Base-by-base conservation (phyloP, 495 filamentous ascomycete species). In the Xylona heveae region DNA sequence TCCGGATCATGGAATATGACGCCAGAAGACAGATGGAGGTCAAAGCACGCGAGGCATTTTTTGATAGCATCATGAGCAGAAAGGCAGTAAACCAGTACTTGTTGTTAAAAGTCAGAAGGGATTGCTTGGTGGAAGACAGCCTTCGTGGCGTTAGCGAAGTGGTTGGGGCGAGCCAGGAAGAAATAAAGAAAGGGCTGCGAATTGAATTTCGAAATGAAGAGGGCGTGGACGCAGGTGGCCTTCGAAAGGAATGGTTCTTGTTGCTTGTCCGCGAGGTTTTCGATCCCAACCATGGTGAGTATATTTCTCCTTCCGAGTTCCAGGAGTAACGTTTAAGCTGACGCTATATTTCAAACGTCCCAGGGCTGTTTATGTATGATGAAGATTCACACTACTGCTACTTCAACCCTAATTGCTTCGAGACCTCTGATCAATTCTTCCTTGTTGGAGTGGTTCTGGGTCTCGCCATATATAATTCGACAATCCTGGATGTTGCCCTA, bases 171-270 rank as follows among this genome's bases (percentile, higher is more conserved):
- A 74, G 79, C 1, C 64, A 73, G 29, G 81, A 88, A 34, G 85
- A 93, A 28, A 73, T 91, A 51, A 95, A 95, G 51, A 94, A 95
- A 49, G 80, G 76, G 5, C 52, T 95, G 28, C 70, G 77, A 19
- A 84, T 94, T 28, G 74, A 79, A 35, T 95, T 95, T 42, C 47
- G 67, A 15, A 82, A 80, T 26, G 85, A 93, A 49, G 84, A 93
- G 48, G 84, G 84, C 1, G 67, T 94, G 28, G 84, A 95, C 55
- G 85, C 79, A 6, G 84, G 84, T 18, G 84, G 84, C 3, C 61
- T 91, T 19, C 68, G 82, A 29, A 95, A 95, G 48, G 84, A 95
- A 51, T 95, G 85, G 85, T 95, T 95, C 44, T 56, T 93, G 22
- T 61, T 93, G 31, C 67, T 95, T 12, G 78, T 91, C 12, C 62